Evolutionary conservation across 2,329 filamentous ascomycete genomes (phyloP), one percentile per base, ranked within the genome.

Genomic region (Sclerotiophoma versabilis): DNA sequence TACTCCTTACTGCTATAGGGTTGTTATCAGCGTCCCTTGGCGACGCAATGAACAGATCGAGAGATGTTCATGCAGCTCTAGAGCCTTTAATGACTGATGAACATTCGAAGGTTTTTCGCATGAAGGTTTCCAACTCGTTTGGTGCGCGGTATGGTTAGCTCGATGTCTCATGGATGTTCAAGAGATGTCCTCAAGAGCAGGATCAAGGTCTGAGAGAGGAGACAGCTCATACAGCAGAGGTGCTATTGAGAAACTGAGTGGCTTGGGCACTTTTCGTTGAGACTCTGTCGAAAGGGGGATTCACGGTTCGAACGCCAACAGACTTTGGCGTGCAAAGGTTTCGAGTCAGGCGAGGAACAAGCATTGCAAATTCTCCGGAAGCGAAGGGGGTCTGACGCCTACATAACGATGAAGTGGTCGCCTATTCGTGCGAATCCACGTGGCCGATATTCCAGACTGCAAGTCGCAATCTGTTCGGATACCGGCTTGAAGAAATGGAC

Each of bases 231-330:
- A 37, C 22, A 26, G 54, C 49, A 14, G 22, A 11, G 19, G 20
- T 46, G 44, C 26, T 62, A 17, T 22, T 59, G 43, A 54, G 55
- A 26, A 59, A 63, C 17, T 66, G 58, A 50, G 44, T 58, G 17
- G 53, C 51, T n/a, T 63, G 59, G 53, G 25, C 45, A 8, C n/a
- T 61, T 15, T 57, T 62, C n/a, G 44, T 54, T 5, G 56, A 65
- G 14, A 14, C n/a, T 14, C 41, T 60, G 29, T 42, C 59, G 20
- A 37, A 41, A 49, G 17, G 51, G 33, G 51, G 43, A 15, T 53
- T 59, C 30, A 20, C 8, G 2, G 32, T 49, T 9, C 27, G 29
- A 32, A 34, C 6, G n/a, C 25, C 45, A 19, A 39, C 25, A 12
- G 23, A 9, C 15, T 15, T 10, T 4, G 11, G 14, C 8, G 9